Evolutionary conservation across 352 stramenopile species (phyloP), one percentile per base, ranked within the genome.

Genomic region (Pythium volutum): DNA sequence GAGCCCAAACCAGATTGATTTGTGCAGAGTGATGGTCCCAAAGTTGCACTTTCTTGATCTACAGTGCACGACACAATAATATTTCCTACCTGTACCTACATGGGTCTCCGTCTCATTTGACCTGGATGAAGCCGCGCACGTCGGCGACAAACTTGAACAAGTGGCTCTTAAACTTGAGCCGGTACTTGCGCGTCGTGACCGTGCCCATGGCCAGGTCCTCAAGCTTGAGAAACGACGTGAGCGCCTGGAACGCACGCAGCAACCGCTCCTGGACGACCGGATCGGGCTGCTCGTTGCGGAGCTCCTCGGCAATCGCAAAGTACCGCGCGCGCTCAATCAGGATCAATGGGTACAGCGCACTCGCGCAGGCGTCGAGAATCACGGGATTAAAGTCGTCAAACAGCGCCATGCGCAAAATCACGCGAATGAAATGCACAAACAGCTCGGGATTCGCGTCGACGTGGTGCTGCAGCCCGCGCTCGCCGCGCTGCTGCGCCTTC

Each of bases 81-180:
- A 66, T 48, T 59, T 39, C 23, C 47, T 34, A 47, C 42, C 54
- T n/a, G n/a, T n/a, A n/a, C n/a, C 23, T 8, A 5, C 12, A 36
- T 31, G 16, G n/a, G 15, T 7, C 4, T 33, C 20, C 2, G 10
- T 22, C 29, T 55, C 80, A 94, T 62, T 87, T 89, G 43, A 95
- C 78, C 64, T 92, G 81, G 33, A 95, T 77, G 56, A 92, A 95
- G 10, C 85, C 85, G 16, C 85, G 83, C 47, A 88, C 85, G 31
- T 92, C 81, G 46, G 79, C 81, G 22, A 92, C 83, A 54, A 95
- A 95, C 16, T 77, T 72, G 53, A 90, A 92, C 45, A 93, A 60
- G 29, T 89, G 86, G n/a, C 67, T 83, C 66, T 95, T 95, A 67
- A 95, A 93, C 59, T 79, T 67, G 36, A 73, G 73, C 14, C 83